Evolutionary conservation across 2,329 filamentous ascomycete genomes (phyloP).

Genomic region (Microdochium trichocladiopsis): DNA sequence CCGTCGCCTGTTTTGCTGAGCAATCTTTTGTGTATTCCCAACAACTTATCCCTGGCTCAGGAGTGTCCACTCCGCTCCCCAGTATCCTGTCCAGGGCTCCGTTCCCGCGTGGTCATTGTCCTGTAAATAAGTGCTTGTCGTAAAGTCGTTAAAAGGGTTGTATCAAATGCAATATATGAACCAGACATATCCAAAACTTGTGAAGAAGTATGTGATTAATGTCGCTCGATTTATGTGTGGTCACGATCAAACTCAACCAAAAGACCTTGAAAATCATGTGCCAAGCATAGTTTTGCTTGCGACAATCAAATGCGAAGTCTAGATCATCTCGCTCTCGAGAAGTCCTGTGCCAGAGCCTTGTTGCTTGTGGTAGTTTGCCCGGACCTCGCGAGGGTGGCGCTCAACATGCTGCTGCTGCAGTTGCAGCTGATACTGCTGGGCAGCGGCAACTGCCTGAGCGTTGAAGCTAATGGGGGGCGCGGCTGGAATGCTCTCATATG

Average conservation of each 20-base stretch:
- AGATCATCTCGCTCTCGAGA: constrained; percentile 50
- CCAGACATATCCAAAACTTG: no score
- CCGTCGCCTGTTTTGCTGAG: background rate
- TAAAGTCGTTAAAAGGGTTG: background rate
- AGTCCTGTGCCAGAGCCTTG: constrained; percentile 42
- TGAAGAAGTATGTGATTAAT: no score
- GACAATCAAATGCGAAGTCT: no score
- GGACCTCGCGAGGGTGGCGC: constrained; percentile 28
- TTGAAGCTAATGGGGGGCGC: constrained; percentile 18
- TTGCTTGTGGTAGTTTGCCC: constrained; percentile 24
- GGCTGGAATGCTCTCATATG: constrained; percentile 28
- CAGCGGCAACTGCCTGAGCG: constrained; percentile 15
- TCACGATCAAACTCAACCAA: no score
- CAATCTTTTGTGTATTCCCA: background rate
- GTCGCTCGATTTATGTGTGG: no score
- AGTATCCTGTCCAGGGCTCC: background rate
- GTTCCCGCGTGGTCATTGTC: background rate
- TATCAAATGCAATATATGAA: background rate
- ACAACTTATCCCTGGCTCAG: background rate
- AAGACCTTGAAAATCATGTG: no score
- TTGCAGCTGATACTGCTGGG: constrained; percentile 29
- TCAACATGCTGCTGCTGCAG: constrained; percentile 12
- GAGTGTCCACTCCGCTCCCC: no score
- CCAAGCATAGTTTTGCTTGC: no score
- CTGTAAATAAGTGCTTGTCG: background rate